Evolutionary conservation across 2,329 filamentous ascomycete genomes (phyloP).

Genomic region (Neodidymelliopsis sp.): DNA sequence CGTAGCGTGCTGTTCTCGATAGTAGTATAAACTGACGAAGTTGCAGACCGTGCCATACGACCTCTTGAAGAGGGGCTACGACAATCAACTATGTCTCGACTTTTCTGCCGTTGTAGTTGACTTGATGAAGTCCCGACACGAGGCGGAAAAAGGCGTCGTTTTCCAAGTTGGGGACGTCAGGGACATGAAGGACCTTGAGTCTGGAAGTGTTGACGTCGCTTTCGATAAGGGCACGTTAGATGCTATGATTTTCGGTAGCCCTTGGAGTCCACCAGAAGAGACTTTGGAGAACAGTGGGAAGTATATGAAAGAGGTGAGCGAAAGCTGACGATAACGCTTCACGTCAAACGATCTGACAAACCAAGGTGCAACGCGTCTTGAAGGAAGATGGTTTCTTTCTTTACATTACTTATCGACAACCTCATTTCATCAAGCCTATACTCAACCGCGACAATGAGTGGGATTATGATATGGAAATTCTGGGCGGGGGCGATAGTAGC

Average conservation of each 20-base stretch:
- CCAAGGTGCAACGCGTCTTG: conserved; percentile 57
- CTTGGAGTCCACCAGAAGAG: conserved; percentile 61
- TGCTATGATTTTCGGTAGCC: conserved; percentile 63
- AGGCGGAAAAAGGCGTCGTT: conserved; percentile 50
- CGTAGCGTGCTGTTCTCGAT: not conserved
- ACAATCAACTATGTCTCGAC: conserved; percentile 62
- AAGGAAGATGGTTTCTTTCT: conserved; percentile 59
- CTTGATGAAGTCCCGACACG: conserved; percentile 58
- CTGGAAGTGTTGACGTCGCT: conserved; percentile 60
- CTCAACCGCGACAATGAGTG: conserved; percentile 31
- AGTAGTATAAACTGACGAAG: not conserved
- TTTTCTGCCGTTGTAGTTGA: conserved; percentile 64
- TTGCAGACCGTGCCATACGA: conserved; percentile 60
- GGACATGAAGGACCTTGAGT: conserved; percentile 53
- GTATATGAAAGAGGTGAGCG: conserved; percentile 60
- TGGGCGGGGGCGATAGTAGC: conserved; percentile 21
- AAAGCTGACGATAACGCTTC: too few species aligned
- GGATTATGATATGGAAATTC: conserved; percentile 32
- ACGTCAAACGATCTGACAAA: not conserved
- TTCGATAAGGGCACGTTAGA: conserved; percentile 66
- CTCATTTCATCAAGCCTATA: conserved; percentile 42
- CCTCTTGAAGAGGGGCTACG: conserved; percentile 58
- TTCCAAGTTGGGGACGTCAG: conserved; percentile 63
- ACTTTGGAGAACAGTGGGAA: conserved; percentile 57
- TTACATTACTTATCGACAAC: conserved; percentile 53